Evolutionary conservation across 1,284 basidiomycete genomes (phyloP).

Genomic region (Apiotrichum mycotoxinovorans): DNA sequence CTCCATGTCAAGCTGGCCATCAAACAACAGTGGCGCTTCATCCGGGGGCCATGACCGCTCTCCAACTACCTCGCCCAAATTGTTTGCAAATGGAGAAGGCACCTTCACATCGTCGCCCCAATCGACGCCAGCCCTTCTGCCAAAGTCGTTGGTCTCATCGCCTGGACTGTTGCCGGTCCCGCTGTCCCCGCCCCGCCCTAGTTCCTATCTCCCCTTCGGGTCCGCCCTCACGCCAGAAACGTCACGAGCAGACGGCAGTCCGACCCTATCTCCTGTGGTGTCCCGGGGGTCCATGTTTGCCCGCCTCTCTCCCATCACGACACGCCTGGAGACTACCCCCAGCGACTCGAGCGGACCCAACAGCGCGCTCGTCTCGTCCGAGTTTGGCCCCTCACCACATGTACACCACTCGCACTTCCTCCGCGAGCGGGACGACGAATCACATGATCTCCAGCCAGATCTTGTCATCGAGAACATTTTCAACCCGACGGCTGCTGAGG

Average conservation of each 20-base stretch:
- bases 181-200: not conserved
- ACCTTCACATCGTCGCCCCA: conserved; percentile 2
- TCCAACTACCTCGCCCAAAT: not conserved
- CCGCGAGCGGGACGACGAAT: not conserved
- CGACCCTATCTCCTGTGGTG: not conserved
- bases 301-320: conserved; percentile 6
- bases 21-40: no score
- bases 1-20: not conserved
- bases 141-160: not conserved
- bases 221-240: not conserved
- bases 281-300: not conserved
- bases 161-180: not conserved
- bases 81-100: not conserved
- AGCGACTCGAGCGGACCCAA: not conserved
- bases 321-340: conserved; percentile 3
- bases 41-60: no score
- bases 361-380: not conserved
- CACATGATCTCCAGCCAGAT: conserved; percentile 26
- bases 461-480: conserved; percentile 43
- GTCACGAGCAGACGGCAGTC: not conserved
- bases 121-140: not conserved
- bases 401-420: conserved; percentile 4
- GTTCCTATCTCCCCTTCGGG: not conserved
- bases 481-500: conserved; percentile 35
- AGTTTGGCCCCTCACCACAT: not conserved